Evolutionary conservation across 768 basidiomycete genomes (phyloP).

Genomic region (Phallus indusiatus): DNA sequence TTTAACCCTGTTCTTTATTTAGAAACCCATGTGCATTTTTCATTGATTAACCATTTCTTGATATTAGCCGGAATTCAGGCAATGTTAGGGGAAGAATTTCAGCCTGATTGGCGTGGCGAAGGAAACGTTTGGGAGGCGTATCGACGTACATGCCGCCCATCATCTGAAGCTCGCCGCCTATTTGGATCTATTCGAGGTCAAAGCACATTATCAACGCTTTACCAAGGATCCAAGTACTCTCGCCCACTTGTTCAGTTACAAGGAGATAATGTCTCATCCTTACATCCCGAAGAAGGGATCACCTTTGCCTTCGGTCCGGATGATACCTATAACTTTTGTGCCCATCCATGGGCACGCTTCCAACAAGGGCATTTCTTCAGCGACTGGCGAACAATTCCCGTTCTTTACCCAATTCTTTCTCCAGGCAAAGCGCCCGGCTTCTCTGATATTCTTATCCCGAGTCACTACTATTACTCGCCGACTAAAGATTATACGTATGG

Average conservation of each 20-base stretch:
- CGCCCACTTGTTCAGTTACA: not conserved
- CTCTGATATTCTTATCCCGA: constrained; percentile 87
- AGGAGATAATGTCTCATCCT: not conserved
- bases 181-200: constrained; percentile 61
- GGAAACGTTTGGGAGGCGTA: constrained; percentile 93
- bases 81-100: constrained; percentile 56
- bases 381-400: constrained; percentile 85
- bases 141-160: constrained; percentile 78
- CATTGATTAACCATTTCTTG: not conserved
- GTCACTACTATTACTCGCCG: constrained; percentile 90
- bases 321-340: constrained; percentile 69
- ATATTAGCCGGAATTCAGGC: constrained; percentile 37
- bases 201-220: not conserved
- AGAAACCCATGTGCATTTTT: not conserved
- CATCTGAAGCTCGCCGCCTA: constrained; percentile 71
- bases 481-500: constrained; percentile 81
- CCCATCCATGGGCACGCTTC: constrained; percentile 72
- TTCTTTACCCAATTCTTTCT: constrained; percentile 90
- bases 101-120: constrained; percentile 75
- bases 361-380: constrained; percentile 95
- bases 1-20: not conserved
- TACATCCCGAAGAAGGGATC: constrained; percentile 44
- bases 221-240: not conserved
- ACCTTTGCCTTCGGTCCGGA: constrained; percentile 53
- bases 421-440: constrained; percentile 83